phyloP scores from a whole-genome alignment of 2,329 filamentous ascomycete genomes.

The Teratosphaeria destructans region DNA sequence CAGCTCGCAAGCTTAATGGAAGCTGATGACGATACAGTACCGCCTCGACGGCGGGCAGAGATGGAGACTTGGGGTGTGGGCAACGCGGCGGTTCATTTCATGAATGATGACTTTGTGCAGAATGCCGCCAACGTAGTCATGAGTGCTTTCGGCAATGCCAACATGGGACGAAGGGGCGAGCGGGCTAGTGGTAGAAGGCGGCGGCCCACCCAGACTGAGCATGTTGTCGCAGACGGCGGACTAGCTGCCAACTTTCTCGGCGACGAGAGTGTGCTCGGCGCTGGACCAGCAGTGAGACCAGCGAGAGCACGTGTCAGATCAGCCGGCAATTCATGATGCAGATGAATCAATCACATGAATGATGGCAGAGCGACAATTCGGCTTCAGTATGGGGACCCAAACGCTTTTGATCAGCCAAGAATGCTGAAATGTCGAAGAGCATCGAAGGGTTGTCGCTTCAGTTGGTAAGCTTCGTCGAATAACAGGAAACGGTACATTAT shows the following conservation, averaged over 20 bases:
- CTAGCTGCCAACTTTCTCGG: constrained; percentile 25
- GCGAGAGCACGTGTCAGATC: not conserved
- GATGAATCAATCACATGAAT: not conserved
- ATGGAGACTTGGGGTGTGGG: constrained; percentile 30
- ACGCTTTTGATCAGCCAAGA: too few species aligned
- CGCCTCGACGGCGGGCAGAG: constrained; percentile 27
- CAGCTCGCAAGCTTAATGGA: constrained; percentile 33
- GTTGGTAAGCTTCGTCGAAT: not conserved
- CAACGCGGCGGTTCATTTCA: constrained; percentile 47
- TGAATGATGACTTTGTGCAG: constrained; percentile 49
- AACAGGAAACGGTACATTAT: not conserved
- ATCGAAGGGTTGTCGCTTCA: too few species aligned
- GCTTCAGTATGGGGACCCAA: too few species aligned
- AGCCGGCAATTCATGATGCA: not conserved
- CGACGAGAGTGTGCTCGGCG: constrained; percentile 24
- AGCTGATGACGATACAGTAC: constrained; percentile 14
- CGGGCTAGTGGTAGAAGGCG: constrained; percentile 19
- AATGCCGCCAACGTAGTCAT: constrained; percentile 23
- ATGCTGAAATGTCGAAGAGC: too few species aligned
- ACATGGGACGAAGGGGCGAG: constrained; percentile 22
- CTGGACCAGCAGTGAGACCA: not conserved
- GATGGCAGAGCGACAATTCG: too few species aligned
- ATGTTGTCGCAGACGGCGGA: constrained; percentile 13
- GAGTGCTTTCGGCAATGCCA: constrained; percentile 22
- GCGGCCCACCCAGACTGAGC: constrained; percentile 8